Base-by-base conservation (phyloP, 2,329 filamentous ascomycete genomes). In the Sporothrix humicola region DNA sequence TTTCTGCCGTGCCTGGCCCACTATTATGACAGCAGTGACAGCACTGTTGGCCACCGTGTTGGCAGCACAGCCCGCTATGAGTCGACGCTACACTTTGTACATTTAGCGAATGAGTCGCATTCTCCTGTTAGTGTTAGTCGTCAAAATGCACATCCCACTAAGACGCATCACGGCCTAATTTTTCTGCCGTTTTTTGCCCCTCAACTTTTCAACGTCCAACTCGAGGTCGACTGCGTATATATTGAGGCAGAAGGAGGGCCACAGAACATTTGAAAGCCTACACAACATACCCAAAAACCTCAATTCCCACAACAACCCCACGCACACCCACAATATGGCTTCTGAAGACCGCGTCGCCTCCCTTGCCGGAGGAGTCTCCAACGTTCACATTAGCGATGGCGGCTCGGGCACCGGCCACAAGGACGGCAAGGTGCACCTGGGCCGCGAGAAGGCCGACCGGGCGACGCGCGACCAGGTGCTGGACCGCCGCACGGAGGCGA, bases 381-480 rank as follows among this genome's bases (percentile, higher is more conserved):
- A 74, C 37, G 73, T 76, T n/a, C 73, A 73, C 68, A 66, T 76
- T 31, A 68, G 72, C 63, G 75, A 76, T 20, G 75, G 73, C 70
- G 73, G 73, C 31, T 15, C 58, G 0, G 73, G 75, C 48, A 76
- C 73, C 2, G 75, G 75, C 46, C 71, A 68, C 23, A 75, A 75
- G 46, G 59, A 73, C 23, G 58, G 69, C 15, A 68, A 69, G 73
- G 15, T 63, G 72, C 59, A 50, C 31, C 42, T n/a, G 54, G 52
- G 69, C 8, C 73, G 72, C 12, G 95, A 98, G 82, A 97, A 96
- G 86, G 91, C 93, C 72, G 95, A 99, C 81, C 90, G 96, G 74
- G 95, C 96, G 70, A 99, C 96, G 15, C 94, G 90, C 78, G 96
- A 99, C 81, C 94, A 98, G 82, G 96, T 99, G 68, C 85, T 99